Evolutionary conservation across 1,284 basidiomycete genomes (phyloP), one percentile per base, ranked within the genome.

Genomic region (Ustilago lituana): DNA sequence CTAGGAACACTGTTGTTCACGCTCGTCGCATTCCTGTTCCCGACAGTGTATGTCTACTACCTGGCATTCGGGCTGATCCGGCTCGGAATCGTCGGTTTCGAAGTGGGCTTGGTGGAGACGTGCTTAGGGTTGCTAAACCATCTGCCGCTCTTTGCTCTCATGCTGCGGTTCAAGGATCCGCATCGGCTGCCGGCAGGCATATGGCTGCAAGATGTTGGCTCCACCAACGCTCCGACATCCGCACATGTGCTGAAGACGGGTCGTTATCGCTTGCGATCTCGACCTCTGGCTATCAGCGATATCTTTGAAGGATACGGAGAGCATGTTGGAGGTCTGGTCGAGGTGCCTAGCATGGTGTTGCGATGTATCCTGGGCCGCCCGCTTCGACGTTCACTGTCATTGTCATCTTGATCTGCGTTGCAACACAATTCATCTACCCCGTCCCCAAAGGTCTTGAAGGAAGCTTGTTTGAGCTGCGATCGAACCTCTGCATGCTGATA

Each of bases 1-100:
- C 89, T 98, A 26, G 95, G 95, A 14, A 95, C 95, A 0, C 90
- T 98, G 38, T 85, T 98, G 22, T 98, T 98, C 84, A 97, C 94
- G 0, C 86, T 97, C 15, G 86, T 93, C 4, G 88, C 90, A 0
- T 97, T 98, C 81, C 85, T 98, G 5, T 90, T 92, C 55, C 95
- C 96, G 1, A 98, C 96, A 0, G 88, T 95, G 2, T 78, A 91
- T 23, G 90, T 89, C 0, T 98, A 95, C 81, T 93, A 94, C 70
- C 83, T 88, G 0, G 84, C 94, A 0, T 95, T 97, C 70, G 89
- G 90, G 3, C 64, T 88, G 54, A 91, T 93, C 56, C 81, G 88
- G 76, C 33, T 55, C 23, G 58, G 39, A 9, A 22, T 65, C 11
- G 52, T 72, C 17, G 47, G 33, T 17, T 46, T 60, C 46, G 48